Conservation (phyloP, 768 basidiomycete species). For the Phallus indusiatus region DNA sequence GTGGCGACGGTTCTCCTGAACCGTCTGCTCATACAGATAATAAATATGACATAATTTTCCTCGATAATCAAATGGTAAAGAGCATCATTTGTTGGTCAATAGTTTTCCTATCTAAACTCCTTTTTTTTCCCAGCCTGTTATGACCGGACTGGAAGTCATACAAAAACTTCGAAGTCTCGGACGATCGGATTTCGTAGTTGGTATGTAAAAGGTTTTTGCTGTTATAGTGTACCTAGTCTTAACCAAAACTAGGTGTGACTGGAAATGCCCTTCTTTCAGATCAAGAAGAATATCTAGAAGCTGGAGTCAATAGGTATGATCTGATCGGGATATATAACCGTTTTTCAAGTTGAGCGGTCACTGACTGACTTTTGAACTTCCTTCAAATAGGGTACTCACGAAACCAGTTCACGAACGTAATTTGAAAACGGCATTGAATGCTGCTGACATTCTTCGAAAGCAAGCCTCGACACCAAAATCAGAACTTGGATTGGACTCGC, state of each 20-base stretch:
- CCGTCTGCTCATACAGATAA: not conserved
- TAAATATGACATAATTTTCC: constrained; percentile 38
- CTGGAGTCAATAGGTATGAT: constrained; percentile 66
- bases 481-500: not conserved
- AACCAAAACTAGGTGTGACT: constrained; percentile 6
- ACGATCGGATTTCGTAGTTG: constrained; percentile 73
- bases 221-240: constrained; percentile 35
- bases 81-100: not conserved
- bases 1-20: not conserved
- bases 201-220: constrained; percentile 31
- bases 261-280: constrained; percentile 44
- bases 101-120: not conserved
- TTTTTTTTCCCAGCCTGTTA: constrained; percentile 32
- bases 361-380: constrained; percentile 1
- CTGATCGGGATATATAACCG: not conserved
- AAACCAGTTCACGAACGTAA: constrained; percentile 67
- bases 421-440: constrained; percentile 17
- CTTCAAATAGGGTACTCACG: constrained; percentile 49
- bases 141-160: constrained; percentile 66
- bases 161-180: constrained; percentile 54
- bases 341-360: not conserved
- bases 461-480: not conserved
- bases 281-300: constrained; percentile 66
- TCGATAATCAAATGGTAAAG: constrained; percentile 67
- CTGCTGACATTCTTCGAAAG: not conserved